Base-by-base conservation (phyloP, 208 protist species). In the Trypanosoma platydactyli region DNA sequence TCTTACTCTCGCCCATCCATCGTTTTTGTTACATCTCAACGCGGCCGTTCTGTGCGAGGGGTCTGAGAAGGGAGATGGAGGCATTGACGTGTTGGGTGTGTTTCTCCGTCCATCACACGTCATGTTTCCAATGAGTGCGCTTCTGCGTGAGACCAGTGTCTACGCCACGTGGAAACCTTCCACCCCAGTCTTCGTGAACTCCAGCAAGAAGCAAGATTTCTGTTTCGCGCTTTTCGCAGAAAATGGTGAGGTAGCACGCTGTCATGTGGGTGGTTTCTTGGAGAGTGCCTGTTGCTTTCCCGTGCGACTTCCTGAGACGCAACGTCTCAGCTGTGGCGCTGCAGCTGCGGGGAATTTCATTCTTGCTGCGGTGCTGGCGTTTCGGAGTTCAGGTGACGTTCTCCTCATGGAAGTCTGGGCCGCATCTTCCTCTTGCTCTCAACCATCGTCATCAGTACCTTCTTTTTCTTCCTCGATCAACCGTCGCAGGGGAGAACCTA, bases 1-100 rank as follows among this genome's bases (percentile, higher is more conserved):
- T 5, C 52, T 80, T 22, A 73, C 75, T 24, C 59, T 80, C 27
- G 59, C 75, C 1, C 61, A 80, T 54, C 75, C 75, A 5, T 69
- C 58, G 0, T 80, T 80, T 68, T 41, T 80, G 16, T 24, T 72
- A 33, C 65, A 72, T 27, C 20, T 20, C 16, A 38, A 29, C 13
- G 27, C 12, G 3, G 20, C 5, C 13, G 27, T 16, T 53, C 11
- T 30, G 13, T 9, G 9, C 3, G 33, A 24, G 24, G 40, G 56
- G 42, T 49, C 24, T 33, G 15, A n/a, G 0, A 18, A 41, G 11
- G 38, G 11, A 51, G 1, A 55, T 22, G 16, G 15, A 5, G 15
- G 33, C 33, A 38, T 3, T 38, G 65, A 71, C 33, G 46, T 71
- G 22, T 55, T 79, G 44, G 74, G 67, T 25, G 50, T 79, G 5